phyloP scores from a whole-genome alignment of 441 rosid species.

The Omphalea diandra region DNA sequence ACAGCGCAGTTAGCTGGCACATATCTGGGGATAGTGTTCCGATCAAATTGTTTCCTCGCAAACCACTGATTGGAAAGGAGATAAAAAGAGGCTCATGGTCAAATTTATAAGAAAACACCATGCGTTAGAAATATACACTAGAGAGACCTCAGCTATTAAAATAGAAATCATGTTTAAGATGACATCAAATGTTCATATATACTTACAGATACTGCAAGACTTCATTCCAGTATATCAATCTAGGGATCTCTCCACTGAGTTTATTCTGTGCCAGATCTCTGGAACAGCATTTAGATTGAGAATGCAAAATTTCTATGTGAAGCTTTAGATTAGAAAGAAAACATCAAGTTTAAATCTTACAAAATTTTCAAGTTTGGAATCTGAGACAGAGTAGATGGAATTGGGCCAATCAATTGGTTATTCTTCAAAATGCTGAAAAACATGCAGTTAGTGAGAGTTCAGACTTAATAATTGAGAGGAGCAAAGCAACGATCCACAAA shows the following conservation, averaged over 20 bases:
- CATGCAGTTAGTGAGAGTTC: neutral
- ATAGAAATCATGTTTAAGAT: neutral
- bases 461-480: constrained; percentile 1
- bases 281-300: constrained; percentile 16
- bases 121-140: neutral
- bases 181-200: neutral
- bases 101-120: too few species aligned
- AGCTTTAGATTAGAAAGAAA: neutral
- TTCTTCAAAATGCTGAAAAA: constrained; percentile 65
- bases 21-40: constrained; percentile 81
- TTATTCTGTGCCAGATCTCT: constrained; percentile 91
- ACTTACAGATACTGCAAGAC: constrained; percentile 95
- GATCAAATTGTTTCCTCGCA: constrained; percentile 83
- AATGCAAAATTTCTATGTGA: constrained; percentile 11
- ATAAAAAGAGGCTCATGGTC: neutral
- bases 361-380: constrained; percentile 80
- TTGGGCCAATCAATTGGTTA: constrained; percentile 81
- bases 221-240: constrained; percentile 96
- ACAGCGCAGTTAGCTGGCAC: constrained; percentile 87
- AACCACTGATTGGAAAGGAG: constrained; percentile 43
- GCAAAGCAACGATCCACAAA: neutral
- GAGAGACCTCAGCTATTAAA: neutral
- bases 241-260: constrained; percentile 90
- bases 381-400: constrained; percentile 90
- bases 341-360: constrained; percentile 41